Base-by-base conservation (phyloP, 495 filamentous ascomycete genomes). In the Tuber melanosporum region DNA sequence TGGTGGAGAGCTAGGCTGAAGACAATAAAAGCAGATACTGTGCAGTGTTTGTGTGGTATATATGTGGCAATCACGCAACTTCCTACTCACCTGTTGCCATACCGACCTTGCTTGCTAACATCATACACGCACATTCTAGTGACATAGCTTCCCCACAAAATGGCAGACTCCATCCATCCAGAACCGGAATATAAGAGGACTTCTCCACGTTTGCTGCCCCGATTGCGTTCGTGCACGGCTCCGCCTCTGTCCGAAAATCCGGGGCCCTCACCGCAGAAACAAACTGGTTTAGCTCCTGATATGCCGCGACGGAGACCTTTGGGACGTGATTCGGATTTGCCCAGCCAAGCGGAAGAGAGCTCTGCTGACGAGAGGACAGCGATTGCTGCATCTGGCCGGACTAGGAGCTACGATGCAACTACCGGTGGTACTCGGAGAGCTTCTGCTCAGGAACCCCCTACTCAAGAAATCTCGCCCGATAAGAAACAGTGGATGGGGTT, bases 401-500 rank as follows among this genome's bases (percentile, higher is more conserved):
- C 78, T 19, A 75, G 78, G 46, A 80, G 79, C 74, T 80, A 80
- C 26, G 77, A 77, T 39, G 74, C 78, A 73, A 80, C 78, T 1
- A 15, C 57, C 57, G 15, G 26, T 17, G 32, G 26, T 19, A 36
- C 57, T 19, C 12, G 3, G n/a, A 62, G n/a, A 6, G 71, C 76
- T 39, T 73, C 73, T 20, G 79, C 71, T 73, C 71, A 74, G 44
- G 71, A 76, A 19, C 32, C 66, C 45, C 71, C 77, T 15, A 39
- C 73, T 69, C 77, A 74, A 43, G 78, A 79, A 26, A 77, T 71
- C 39, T 32, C 71, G 39, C 76, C 46, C 7, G 43, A 80, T 44
- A 71, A 71, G 71, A 71, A 41, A 26, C 71, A 70, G 45, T 80
- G 78, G 77, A 47, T 92, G 49, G 88, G 89, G 39, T 92, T 95